Conservation (phyloP, 768 basidiomycete genomes). For the Auriscalpium vulgare region DNA sequence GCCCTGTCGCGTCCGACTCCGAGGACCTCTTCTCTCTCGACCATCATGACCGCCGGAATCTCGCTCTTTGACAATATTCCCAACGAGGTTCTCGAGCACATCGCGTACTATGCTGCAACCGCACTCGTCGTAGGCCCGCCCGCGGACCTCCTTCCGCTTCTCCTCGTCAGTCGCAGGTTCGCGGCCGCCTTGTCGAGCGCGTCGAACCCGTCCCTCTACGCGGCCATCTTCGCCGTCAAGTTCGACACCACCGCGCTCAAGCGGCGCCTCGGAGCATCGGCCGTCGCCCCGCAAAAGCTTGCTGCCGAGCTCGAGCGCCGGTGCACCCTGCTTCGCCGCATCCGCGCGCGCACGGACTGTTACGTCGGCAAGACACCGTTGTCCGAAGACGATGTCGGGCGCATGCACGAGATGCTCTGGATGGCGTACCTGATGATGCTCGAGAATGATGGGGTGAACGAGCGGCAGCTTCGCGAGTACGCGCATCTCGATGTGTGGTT, state of each 20-base stretch:
- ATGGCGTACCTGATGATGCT: slow-evolving; percentile 71
- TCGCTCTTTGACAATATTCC: slow-evolving; percentile 46
- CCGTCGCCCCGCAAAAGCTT: slow-evolving; percentile 35
- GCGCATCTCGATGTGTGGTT: slow-evolving; percentile 59
- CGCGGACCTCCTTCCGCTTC: slow-evolving; percentile 45
- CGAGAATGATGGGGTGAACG: slow-evolving; percentile 74
- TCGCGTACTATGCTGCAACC: slow-evolving; percentile 56
- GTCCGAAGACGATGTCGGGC: slow-evolving; percentile 19
- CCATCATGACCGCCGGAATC: slow-evolving; percentile 8
- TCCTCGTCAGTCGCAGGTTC: slow-evolving; percentile 40
- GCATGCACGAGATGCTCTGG: slow-evolving; percentile 47
- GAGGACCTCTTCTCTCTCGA: background rate
- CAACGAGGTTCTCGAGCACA: slow-evolving; percentile 71
- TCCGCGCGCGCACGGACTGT: slow-evolving; percentile 40
- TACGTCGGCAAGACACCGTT: slow-evolving; percentile 17
- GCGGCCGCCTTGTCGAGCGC: slow-evolving; percentile 41
- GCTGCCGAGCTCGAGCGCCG: slow-evolving; percentile 60
- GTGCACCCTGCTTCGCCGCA: slow-evolving; percentile 46
- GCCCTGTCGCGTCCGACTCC: too few relatives aligned
- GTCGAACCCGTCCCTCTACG: slow-evolving; percentile 63
- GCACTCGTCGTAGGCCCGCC: slow-evolving; percentile 50
- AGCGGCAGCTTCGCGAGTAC: slow-evolving; percentile 60
- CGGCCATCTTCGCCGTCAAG: slow-evolving; percentile 55
- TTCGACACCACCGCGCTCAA: slow-evolving; percentile 52
- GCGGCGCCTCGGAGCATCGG: slow-evolving; percentile 39